These are phyloP conservation scores for Nemania sp. DNA, from an alignment of 2,329 filamentous ascomycete genomes.

Conservation along the genomic window DNA sequence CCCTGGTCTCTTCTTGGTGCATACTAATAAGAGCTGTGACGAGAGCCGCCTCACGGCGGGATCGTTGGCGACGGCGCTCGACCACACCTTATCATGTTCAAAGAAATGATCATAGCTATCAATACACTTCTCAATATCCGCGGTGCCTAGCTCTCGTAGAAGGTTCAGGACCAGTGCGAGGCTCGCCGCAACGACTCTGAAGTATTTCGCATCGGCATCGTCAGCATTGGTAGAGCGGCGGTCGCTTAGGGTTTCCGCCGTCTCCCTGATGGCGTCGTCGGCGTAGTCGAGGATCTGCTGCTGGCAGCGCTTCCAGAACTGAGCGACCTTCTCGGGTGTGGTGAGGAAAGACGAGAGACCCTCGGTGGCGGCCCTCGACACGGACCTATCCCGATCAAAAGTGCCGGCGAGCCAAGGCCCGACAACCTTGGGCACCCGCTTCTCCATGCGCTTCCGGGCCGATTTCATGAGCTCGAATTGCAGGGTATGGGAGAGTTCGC, in stretches of 20 bases:
- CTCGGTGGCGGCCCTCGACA: slow-evolving; percentile 75
- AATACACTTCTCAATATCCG: slow-evolving; percentile 63
- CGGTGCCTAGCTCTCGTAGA: slow-evolving; percentile 51
- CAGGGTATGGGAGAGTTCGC: slow-evolving; percentile 80
- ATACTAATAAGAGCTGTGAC: slow-evolving; percentile 56
- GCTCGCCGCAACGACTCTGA: slow-evolving; percentile 67
- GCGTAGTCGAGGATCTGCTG: slow-evolving; percentile 81
- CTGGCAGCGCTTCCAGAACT: slow-evolving; percentile 83
- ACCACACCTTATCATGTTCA: slow-evolving; percentile 68
- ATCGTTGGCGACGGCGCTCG: slow-evolving; percentile 67
- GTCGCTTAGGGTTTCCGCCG: slow-evolving; percentile 81
- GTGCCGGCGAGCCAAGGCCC: slow-evolving; percentile 90
- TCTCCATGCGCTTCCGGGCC: slow-evolving; percentile 81
- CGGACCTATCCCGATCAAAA: slow-evolving; percentile 81
- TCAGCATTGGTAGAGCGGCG: slow-evolving; percentile 82
- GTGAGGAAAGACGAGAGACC: slow-evolving; percentile 76
- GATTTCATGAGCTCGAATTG: slow-evolving; percentile 67
- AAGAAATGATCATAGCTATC: slow-evolving; percentile 70
- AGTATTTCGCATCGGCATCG: slow-evolving; percentile 84
- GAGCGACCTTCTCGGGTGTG: slow-evolving; percentile 75
- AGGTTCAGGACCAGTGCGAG: slow-evolving; percentile 60
- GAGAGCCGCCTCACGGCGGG: slow-evolving; percentile 54
- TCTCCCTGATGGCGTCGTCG: slow-evolving; percentile 79
- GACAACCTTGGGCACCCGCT: slow-evolving; percentile 74
- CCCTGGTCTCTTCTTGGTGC: slow-evolving; percentile 52